Base-by-base conservation (phyloP, 2,329 filamentous ascomycete genomes). In the Metarhizium robertsii region DNA sequence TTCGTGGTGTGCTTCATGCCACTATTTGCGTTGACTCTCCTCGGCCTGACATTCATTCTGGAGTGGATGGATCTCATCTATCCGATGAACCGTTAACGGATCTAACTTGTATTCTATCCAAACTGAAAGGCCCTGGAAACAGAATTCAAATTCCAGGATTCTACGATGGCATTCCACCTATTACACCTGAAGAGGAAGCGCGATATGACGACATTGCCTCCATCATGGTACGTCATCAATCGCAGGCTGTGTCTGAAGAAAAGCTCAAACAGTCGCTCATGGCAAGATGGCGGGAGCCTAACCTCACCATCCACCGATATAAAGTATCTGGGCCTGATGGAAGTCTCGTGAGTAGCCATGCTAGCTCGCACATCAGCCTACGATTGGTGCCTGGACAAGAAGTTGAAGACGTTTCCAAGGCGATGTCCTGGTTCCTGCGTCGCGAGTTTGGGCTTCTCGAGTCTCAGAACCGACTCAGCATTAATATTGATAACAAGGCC, bases 311-410 rank as follows among this genome's bases (percentile, higher is more conserved):
- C 47, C 94, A 99, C 71, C 83, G 90, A 7, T 91, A 97, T 69
- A 90, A 95, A 64, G 91, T 92, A 0, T 96, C 92, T 0, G 92
- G 92, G 0, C 91, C 90, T 1, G 94, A 95, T 62, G 90, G 91
- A 2, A 94, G 91, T 50, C 84, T 97, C 32, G 95, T 99, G 58
- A 95, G 92, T 46, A 86, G 89, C 59, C 85, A 91, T 62, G 94
- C 92, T 8, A 92, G 87, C 64, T 91, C 92, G 5, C 86, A 91
- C 52, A 83, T 99, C 38, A 96, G 92, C 16, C 78, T 99, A 43
- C 90, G 94, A 13, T 82, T 99, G 2, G 94, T 99, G 1, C 94
- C 94, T 0, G 94, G 95, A 13, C 94, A 99, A 69, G 88, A 94
- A 65, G 85, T 95, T 0, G 83, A 88, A 42, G 78, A 83, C n/a